phyloP scores from a whole-genome alignment of 2,329 filamentous ascomycete genomes.

The Alternaria novae-zelandiae region DNA sequence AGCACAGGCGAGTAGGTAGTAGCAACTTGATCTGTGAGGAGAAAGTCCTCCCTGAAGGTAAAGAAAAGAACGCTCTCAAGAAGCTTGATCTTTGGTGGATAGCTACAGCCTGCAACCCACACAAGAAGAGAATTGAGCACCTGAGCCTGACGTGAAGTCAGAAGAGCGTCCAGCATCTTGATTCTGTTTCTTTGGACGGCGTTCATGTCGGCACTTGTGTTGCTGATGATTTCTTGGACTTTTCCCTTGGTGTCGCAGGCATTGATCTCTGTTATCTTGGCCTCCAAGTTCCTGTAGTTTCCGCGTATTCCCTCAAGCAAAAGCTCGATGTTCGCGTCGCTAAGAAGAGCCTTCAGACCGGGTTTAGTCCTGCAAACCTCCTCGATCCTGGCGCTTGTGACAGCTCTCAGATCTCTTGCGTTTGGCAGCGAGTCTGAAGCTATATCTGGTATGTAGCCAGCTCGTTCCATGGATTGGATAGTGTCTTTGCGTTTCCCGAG shows the following conservation, averaged over 20 bases:
- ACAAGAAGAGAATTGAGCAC: conserved; percentile 19
- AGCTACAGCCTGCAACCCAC: conserved; percentile 16
- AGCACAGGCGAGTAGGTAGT: conserved; percentile 13
- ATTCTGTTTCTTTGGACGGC: neutral
- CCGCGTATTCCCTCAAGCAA: conserved; percentile 16
- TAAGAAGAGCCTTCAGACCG: conserved; percentile 13
- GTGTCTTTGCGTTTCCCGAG: neutral
- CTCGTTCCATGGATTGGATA: neutral
- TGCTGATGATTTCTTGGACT: conserved; percentile 18
- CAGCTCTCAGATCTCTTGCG: conserved; percentile 6
- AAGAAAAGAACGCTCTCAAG: conserved; percentile 20
- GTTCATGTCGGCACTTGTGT: conserved; percentile 8
- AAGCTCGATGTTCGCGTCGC: conserved; percentile 15
- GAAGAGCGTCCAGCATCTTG: neutral
- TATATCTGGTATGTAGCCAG: neutral
- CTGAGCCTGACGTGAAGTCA: conserved; percentile 12
- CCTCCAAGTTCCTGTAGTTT: conserved; percentile 16
- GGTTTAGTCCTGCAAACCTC: conserved; percentile 13
- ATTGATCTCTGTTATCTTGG: conserved; percentile 19
- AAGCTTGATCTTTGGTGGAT: neutral
- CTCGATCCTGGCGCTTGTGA: conserved; percentile 7
- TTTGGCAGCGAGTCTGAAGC: neutral
- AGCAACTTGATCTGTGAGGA: conserved; percentile 6
- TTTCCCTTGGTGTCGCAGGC: conserved; percentile 21
- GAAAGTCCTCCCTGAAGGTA: conserved; percentile 2